Conservation (phyloP, 768 basidiomycete species). For the Sporobolomyces roseus region DNA sequence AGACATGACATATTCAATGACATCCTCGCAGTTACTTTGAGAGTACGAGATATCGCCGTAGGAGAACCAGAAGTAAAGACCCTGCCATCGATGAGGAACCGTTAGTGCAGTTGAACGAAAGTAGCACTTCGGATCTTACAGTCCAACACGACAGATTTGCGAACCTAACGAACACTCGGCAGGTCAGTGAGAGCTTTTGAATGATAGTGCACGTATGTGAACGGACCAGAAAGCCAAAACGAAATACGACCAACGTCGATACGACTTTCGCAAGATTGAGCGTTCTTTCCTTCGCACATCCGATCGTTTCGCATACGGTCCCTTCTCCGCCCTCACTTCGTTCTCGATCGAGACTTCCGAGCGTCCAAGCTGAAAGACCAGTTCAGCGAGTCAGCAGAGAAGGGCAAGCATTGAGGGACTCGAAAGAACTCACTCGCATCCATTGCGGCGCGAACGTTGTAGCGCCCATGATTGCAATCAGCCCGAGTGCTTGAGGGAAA, state of each 20-base stretch:
- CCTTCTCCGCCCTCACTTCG: background rate
- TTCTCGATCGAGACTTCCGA: background rate
- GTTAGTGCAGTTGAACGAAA: background rate
- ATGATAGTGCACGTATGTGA: too few species aligned
- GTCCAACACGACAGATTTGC: background rate
- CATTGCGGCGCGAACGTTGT: conserved; percentile 6
- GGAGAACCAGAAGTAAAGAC: background rate
- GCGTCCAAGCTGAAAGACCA: background rate
- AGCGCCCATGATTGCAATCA: conserved; percentile 15
- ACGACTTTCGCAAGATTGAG: background rate
- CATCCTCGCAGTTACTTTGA: conserved; percentile 16
- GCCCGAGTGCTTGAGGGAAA: conserved; percentile 18
- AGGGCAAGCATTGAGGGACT: background rate
- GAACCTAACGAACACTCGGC: background rate
- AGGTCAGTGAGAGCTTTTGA: too few species aligned
- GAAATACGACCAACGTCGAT: background rate
- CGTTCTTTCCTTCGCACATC: conserved; percentile 1
- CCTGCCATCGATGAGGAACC: background rate
- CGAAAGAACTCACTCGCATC: background rate
- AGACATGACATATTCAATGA: background rate
- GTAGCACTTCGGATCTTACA: background rate
- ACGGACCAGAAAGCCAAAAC: conserved; percentile 3
- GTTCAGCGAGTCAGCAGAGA: background rate
- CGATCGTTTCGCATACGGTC: background rate
- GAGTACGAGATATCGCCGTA: background rate